These are phyloP conservation scores for Pythium phragmitis DNA, from an alignment of 352 stramenopile species.

Conservation along the genomic window DNA sequence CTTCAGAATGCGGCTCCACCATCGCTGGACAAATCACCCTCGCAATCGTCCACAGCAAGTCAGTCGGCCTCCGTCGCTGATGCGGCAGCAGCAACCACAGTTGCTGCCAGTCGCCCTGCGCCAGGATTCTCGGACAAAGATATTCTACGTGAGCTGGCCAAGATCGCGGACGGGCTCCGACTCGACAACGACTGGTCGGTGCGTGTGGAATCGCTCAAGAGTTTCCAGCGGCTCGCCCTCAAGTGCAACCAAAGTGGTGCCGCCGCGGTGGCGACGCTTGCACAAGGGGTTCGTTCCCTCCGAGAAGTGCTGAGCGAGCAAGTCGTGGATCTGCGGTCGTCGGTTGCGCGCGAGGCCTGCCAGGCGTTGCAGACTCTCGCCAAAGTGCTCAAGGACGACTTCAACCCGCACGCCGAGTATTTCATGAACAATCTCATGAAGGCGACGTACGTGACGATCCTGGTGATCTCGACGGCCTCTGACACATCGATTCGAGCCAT, in stretches of 20 bases:
- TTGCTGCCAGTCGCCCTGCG: neutral
- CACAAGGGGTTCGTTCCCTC: constrained; percentile 46
- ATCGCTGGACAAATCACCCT: constrained; percentile 38
- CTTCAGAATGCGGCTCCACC: neutral
- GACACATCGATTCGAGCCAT: constrained; percentile 71
- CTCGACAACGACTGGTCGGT: constrained; percentile 77
- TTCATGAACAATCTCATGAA: constrained; percentile 76
- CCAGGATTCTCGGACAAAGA: constrained; percentile 50
- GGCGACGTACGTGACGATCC: constrained; percentile 85
- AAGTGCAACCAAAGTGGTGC: constrained; percentile 44
- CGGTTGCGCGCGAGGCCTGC: constrained; percentile 74
- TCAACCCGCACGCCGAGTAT: constrained; percentile 73
- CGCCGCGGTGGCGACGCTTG: constrained; percentile 27
- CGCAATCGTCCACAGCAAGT: constrained; percentile 40
- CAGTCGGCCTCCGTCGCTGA: constrained; percentile 16
- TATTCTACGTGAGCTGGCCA: constrained; percentile 55
- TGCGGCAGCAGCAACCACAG: neutral
- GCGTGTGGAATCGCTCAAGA: constrained; percentile 68
- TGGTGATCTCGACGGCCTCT: constrained; percentile 77
- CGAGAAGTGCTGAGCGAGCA: constrained; percentile 70
- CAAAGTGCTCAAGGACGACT: constrained; percentile 62
- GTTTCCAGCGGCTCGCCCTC: constrained; percentile 50
- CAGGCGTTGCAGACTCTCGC: constrained; percentile 66
- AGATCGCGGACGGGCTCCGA: constrained; percentile 56
- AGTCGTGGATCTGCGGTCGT: constrained; percentile 76